Percentiles rank a stretch among this genome's conserved stretches.
Evolutionary conservation across 2,329 filamentous ascomycete genomes (phyloP).

Genomic region (Microsporum audouinii): DNA sequence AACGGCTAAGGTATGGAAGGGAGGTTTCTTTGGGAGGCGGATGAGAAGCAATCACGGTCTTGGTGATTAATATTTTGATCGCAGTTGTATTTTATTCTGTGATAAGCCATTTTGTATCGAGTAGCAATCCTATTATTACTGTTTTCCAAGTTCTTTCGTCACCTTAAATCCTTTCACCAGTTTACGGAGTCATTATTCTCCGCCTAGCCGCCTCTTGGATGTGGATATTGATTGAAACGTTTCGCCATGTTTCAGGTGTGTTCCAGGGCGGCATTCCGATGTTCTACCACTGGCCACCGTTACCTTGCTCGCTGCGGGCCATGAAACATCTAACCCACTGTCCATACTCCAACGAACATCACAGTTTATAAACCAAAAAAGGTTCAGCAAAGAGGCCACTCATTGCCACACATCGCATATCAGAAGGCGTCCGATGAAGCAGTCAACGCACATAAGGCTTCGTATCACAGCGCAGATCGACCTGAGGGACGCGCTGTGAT

Average conservation of each 20-base stretch:
- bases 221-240: not conserved
- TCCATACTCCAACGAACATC: not conserved
- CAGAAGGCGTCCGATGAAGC: not conserved
- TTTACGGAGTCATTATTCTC: not conserved
- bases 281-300: not conserved
- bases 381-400: not conserved
- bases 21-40: not conserved
- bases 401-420: not conserved
- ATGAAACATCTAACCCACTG: not conserved
- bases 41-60: not conserved
- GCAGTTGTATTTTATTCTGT: not conserved
- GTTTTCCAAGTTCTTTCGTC: not conserved
- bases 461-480: not conserved
- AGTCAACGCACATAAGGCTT: not conserved
- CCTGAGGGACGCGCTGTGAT: not conserved
- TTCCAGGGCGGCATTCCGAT: not conserved
- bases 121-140: not conserved
- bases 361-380: not conserved
- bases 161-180: not conserved
- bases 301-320: not conserved
- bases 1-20: not conserved
- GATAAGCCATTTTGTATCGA: not conserved
- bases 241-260: not conserved
- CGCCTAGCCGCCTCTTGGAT: not conserved
- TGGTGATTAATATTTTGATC: not conserved